Conservation (phyloP, 208 protist genomes). For the Novymonas esmeraldas region DNA sequence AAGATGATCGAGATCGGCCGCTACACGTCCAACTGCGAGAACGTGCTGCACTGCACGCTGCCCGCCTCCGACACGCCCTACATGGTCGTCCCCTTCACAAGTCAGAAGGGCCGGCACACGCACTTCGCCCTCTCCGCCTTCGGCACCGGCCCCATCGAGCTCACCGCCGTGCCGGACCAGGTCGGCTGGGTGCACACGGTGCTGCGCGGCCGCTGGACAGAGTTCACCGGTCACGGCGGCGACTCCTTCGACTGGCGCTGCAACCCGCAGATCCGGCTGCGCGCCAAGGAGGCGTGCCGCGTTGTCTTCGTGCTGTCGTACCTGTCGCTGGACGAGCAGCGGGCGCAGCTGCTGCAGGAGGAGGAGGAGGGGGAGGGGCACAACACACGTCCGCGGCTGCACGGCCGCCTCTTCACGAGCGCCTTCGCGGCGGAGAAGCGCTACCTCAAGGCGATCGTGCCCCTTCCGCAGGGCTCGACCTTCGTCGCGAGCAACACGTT, state of each 20-base stretch:
- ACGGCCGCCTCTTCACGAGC: constrained; percentile 87
- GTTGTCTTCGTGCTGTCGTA: constrained; percentile 90
- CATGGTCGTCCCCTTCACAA: constrained; percentile 90
- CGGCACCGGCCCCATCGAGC: constrained; percentile 74
- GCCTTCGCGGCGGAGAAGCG: constrained; percentile 75
- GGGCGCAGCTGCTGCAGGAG: constrained; percentile 33
- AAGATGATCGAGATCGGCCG: constrained; percentile 86
- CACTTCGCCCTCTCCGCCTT: constrained; percentile 89
- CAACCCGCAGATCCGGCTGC: constrained; percentile 81
- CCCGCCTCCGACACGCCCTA: constrained; percentile 79
- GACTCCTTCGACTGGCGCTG: constrained; percentile 91
- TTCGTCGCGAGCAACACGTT: constrained; percentile 90
- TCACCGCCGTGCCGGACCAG: constrained; percentile 84
- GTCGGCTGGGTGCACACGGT: constrained; percentile 87
- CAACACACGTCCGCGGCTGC: constrained; percentile 77
- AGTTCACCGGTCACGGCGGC: constrained; percentile 82
- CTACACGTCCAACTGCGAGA: constrained; percentile 93
- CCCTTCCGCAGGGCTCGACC: constrained; percentile 83
- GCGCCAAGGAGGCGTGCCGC: constrained; percentile 67
- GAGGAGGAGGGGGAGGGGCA: constrained; percentile 77
- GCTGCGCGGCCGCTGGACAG: constrained; percentile 80
- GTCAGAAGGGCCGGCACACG: constrained; percentile 79
- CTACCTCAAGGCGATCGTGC: constrained; percentile 86
- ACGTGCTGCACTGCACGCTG: constrained; percentile 86
- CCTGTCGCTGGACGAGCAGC: constrained; percentile 70